Base-by-base conservation (phyloP, 495 filamentous ascomycete genomes). In the Chaetomium tenue region DNA sequence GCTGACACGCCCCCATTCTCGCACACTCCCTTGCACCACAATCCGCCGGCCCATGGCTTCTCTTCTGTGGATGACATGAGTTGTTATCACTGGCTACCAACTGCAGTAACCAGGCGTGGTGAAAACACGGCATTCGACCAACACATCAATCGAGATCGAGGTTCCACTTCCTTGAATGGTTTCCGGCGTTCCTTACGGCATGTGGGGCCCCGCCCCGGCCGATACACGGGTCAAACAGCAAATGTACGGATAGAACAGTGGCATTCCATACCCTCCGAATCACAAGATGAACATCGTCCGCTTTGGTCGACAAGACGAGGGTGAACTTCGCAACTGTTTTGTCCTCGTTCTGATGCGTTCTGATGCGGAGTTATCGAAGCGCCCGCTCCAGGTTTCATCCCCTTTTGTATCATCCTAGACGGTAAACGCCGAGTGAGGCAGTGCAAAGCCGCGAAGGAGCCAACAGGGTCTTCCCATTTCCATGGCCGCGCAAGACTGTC, bases 381-480 rank as follows among this genome's bases (percentile, higher is more conserved):
- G 15, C 25, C 28, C 6, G 16, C 4, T n/a, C 16, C 25, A 20
- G 52, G 52, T n/a, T 33, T 23, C 33, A 42, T 57, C 54, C 54
- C 39, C 23, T 15, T 22, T 39, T 42, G 9, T n/a, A n/a, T 26
- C 54, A 40, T 23, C 22, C 25, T 6, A 12, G 28, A 33, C 33
- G 5, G 23, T 25, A 33, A 60, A 33, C 57, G 59, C 42, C 39
- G 18, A 40, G 4, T 33, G 63, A 56, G 63, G 63, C 63, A 48
- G 63, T 65, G 63, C 63, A 61, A 61, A 22, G 52, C n/a, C 23
- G 9, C 23, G 9, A 22, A 6, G 37, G 52, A 44, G 51, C 63
- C 63, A 65, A 65, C 63, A 28, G 50, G 37, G 46, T 57, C 30
- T 26, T 52, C 42, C 47, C 55, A 51, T 57, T 60, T 65, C 63